Evolutionary conservation across 2,329 filamentous ascomycete species (phyloP), one percentile per base, ranked within the genome.

Genomic region (Sporothrix globosa): DNA sequence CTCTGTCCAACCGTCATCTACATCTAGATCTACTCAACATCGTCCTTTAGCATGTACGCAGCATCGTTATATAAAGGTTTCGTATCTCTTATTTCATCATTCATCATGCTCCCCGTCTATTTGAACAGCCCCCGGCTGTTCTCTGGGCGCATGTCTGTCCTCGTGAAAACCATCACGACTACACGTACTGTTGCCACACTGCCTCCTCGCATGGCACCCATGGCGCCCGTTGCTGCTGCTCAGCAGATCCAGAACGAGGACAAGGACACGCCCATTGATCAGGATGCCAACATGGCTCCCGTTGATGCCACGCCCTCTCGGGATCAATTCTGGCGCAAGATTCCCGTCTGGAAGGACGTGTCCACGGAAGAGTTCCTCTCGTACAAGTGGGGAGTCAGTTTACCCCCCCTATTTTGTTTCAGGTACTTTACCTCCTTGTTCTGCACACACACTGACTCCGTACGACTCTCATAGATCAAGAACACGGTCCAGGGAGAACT

Each of bases 341-440:
- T 87, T 19, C 77, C 81, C 1, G 75, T 81, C 27, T 88, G 85
- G 85, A 79, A 81, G 69, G 74, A 86, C 73, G 79, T 87, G 0
- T 75, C 83, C 0, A 74, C 78, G 2, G 76, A 82, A 1, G 78
- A 86, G 0, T 89, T 88, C 73, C 78, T 86, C 24, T 84, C 80
- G 46, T 85, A 87, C 71, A 76, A 79, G 13, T 88, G 86, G 84
- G 83, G 85, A 73, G 86, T 87, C 79, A 77, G 83, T 81, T 0
- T 41, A 17, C 0, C 10, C 13, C 13, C n/a, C 44, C 24, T 50
- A 5, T 50, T 21, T 24, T 41, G 21, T 24, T 3, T 50, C 17
- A 48, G 52, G 3, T 24, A 21, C 50, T 13, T 27, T 11, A 1
- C 52, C 39, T n/a, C 58, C 24, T 21, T 27, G 4, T 34, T 34